These are phyloP conservation scores for Aspergillus sp. DNA, from an alignment of 2,329 filamentous ascomycete species.

Conservation along the genomic window DNA sequence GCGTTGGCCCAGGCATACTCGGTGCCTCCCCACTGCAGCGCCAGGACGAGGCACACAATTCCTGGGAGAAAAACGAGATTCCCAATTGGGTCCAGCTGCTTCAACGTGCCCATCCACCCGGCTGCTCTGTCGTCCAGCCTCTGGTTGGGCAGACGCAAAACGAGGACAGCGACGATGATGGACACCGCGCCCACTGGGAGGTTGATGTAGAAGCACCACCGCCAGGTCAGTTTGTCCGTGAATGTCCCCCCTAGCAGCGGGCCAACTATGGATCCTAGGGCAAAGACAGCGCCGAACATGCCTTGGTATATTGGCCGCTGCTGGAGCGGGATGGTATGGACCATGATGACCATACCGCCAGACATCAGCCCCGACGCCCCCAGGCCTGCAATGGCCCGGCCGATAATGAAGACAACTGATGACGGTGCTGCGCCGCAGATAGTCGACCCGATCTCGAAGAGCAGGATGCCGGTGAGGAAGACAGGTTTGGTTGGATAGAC, in stretches of 20 bases:
- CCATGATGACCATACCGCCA: not conserved
- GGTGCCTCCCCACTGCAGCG: slow-evolving; percentile 57
- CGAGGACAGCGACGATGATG: slow-evolving; percentile 43
- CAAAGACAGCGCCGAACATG: not conserved
- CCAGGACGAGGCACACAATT: slow-evolving; percentile 47
- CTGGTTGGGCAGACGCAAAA: not conserved
- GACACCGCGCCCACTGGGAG: slow-evolving; percentile 48
- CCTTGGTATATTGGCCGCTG: not conserved
- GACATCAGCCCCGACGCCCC: not conserved
- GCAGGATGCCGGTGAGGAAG: not conserved
- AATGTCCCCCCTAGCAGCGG: slow-evolving; percentile 15
- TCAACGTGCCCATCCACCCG: too few species aligned
- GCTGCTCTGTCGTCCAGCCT: too few species aligned
- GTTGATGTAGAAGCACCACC: slow-evolving; percentile 58
- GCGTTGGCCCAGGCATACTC: slow-evolving; percentile 54
- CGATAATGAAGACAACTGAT: not conserved
- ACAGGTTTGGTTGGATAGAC: not conserved
- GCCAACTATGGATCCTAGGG: not conserved
- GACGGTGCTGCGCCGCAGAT: not conserved
- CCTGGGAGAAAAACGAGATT: slow-evolving; percentile 53
- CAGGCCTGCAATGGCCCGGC: not conserved
- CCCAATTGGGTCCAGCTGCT: slow-evolving; percentile 34
- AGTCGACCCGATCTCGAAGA: not conserved
- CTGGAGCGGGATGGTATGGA: not conserved
- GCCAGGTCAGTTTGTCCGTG: slow-evolving; percentile 25